Percentiles rank a stretch among this genome's conserved stretches.
Conservation (phyloP, 805 yeast genomes). For the Lipomyces mesembrius region DNA sequence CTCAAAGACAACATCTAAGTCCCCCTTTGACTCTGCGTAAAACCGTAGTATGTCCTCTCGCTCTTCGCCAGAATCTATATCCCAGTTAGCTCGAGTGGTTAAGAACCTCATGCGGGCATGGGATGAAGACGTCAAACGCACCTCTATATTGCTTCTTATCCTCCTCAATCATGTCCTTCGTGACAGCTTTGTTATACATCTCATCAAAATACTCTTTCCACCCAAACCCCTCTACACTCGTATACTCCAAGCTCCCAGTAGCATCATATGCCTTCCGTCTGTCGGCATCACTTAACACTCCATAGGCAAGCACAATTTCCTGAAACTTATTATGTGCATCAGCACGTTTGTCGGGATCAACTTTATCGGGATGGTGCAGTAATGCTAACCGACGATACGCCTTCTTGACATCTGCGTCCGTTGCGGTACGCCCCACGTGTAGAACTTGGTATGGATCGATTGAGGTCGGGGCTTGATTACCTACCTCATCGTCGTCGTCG, state of each 20-base stretch:
- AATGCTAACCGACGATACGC: conserved; percentile 69
- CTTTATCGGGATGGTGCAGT: conserved; percentile 73
- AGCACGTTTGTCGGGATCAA: conserved; percentile 48
- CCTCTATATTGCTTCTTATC: conserved; percentile 68
- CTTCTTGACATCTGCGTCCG: conserved; percentile 63
- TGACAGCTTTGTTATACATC: conserved; percentile 45
- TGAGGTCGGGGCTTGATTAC: conserved; percentile 45
- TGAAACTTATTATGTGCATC: conserved; percentile 58
- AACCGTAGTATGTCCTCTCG: conserved; percentile 62
- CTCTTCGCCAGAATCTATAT: conserved; percentile 44
- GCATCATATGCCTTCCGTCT: conserved; percentile 64
- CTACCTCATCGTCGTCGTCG: conserved; percentile 9
- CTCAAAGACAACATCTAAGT: conserved; percentile 71
- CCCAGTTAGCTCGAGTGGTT: background rate
- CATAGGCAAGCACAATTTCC: conserved; percentile 73
- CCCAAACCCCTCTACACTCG: conserved; percentile 40
- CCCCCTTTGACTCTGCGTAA: conserved; percentile 66
- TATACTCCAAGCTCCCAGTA: conserved; percentile 64
- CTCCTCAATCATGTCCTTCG: conserved; percentile 59
- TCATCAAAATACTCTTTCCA: conserved; percentile 49
- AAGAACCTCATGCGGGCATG: background rate
- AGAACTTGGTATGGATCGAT: conserved; percentile 66
- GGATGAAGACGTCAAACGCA: conserved; percentile 21
- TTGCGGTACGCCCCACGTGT: conserved; percentile 46
- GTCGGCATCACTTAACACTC: conserved; percentile 63